Evolutionary conservation across 352 stramenopile species (phyloP), one percentile per base, ranked within the genome.

Genomic region (Phytophthora constricta): DNA sequence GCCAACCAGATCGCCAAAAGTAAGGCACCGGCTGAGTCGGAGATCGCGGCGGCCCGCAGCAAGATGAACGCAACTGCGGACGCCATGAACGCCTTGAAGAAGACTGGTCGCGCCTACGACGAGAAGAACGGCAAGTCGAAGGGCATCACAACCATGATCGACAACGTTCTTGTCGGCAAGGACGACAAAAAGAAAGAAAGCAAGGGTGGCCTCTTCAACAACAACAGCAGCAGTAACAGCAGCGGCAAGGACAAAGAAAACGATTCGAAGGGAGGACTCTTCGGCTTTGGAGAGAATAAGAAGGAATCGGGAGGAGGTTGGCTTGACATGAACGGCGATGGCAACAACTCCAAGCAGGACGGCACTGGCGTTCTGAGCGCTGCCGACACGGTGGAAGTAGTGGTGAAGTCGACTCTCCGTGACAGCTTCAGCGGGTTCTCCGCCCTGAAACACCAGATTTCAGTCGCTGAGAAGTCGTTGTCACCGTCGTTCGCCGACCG

Each of bases 31-130:
- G 62, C 70, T n/a, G 55, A 64, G 46, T 77, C 65, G 49, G 59
- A 68, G 50, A 50, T 74, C 51, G 63, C 60, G 23, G 65, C 65
- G 2, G 70, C 65, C 31, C 70, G 60, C 34, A 71, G 61, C 22
- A 63, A 58, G 22, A 71, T 68, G 70, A 68, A 72, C 10, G 50
- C 53, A n/a, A 60, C 70, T 8, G 46, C 52, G 3, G 70, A 77
- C n/a, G 70, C 56, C 23, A 65, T 77, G 55, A 77, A 65, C 17
- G 65, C 68, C n/a, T 54, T 77, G 31, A 77, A 66, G 34, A 65
- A 65, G n/a, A 46, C 65, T 11, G 70, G 45, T 28, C 65, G 65
- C 33, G 46, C 70, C 8, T 77, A 68, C 22, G 70, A 77, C 13
- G 58, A 77, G 27, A 77, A 74, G 26, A 58, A 65, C 42, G 50